A percentile compares a stretch with the other conserved stretches of the same genome.
phyloP scores from a whole-genome alignment of 768 basidiomycete genomes.

The Paxillus involutus region DNA sequence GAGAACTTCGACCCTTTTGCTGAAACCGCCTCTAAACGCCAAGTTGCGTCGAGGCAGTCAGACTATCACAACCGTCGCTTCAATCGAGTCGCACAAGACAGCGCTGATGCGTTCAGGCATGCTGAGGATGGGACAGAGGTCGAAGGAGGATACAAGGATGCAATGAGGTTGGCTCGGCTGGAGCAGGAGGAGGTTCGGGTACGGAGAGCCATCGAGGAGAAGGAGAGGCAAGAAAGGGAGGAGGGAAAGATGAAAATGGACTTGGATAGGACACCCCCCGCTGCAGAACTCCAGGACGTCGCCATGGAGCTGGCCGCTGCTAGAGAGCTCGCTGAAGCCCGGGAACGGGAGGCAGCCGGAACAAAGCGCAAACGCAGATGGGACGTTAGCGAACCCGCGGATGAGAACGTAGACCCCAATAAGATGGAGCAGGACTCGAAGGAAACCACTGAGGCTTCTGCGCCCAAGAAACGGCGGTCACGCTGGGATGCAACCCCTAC shows the following conservation, averaged over 20 bases:
- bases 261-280: conserved; percentile 88
- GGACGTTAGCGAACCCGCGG: conserved; percentile 64
- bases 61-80: conserved; percentile 96
- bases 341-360: conserved; percentile 41
- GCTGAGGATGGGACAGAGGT: conserved; percentile 64
- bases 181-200: conserved; percentile 94
- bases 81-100: conserved; percentile 77
- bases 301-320: conserved; percentile 63
- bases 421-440: conserved; percentile 62
- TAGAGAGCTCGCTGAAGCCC: conserved; percentile 37
- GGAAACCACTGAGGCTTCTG: conserved; percentile 69
- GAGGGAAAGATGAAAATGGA: conserved; percentile 78
- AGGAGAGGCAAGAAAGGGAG: conserved; percentile 76
- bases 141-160: conserved; percentile 93
- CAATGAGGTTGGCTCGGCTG: conserved; percentile 87
- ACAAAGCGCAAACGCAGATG: conserved; percentile 78
- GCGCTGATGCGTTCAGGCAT: conserved; percentile 75
- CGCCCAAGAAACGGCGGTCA: conserved; percentile 89
- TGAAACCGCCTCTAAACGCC: conserved; percentile 89
- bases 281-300: conserved; percentile 73
- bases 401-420: conserved; percentile 67
- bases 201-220: conserved; percentile 81
- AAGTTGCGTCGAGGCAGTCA: conserved; percentile 90
- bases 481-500: conserved; percentile 95
- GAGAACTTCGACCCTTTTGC: conserved; percentile 91